Evolutionary conservation across 177 flowering plant genomes (phyloP).

Genomic region (Telopea speciosissima): DNA sequence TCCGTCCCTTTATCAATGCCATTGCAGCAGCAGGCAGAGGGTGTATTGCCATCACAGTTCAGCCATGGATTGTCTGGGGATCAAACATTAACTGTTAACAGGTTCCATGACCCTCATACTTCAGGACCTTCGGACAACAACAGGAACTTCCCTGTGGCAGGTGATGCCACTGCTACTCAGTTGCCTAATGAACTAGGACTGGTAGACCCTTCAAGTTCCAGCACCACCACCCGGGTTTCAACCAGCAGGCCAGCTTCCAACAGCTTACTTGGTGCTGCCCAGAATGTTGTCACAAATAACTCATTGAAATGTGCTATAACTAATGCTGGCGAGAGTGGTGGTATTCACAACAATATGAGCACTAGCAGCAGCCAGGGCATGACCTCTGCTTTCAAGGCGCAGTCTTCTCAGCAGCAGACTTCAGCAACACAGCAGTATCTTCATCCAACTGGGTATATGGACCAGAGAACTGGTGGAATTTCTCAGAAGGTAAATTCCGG

Average conservation of each 20-base stretch:
- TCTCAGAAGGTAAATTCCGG: constrained; percentile 44
- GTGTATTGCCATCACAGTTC: constrained; percentile 35
- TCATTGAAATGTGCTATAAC: constrained; percentile 19
- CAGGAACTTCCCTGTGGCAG: constrained; percentile 27
- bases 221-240: constrained; percentile 15
- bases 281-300: constrained; percentile 20
- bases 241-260: constrained; percentile 14
- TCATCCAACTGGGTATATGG: constrained; percentile 40
- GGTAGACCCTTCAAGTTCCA: constrained; percentile 36
- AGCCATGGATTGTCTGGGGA: constrained; percentile 42
- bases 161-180: constrained; percentile 32
- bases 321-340: constrained; percentile 25
- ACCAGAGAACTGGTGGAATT: constrained; percentile 44
- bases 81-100: constrained; percentile 29
- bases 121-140: constrained; percentile 33
- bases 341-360: constrained; percentile 9
- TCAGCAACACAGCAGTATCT: constrained; percentile 38
- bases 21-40: constrained; percentile 49
- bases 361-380: constrained; percentile 21
- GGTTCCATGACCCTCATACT: constrained; percentile 39
- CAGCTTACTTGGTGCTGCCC: constrained; percentile 17
- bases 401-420: constrained; percentile 38
- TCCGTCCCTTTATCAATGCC: constrained; percentile 51
- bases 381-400: constrained; percentile 28
- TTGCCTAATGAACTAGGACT: constrained; percentile 64